Percentiles rank a stretch among this genome's conserved stretches.
These are phyloP conservation scores for Lunasporangiospora selenospora DNA, from an alignment of 192 early-diverging fungal genomes.

Conservation along the genomic window DNA sequence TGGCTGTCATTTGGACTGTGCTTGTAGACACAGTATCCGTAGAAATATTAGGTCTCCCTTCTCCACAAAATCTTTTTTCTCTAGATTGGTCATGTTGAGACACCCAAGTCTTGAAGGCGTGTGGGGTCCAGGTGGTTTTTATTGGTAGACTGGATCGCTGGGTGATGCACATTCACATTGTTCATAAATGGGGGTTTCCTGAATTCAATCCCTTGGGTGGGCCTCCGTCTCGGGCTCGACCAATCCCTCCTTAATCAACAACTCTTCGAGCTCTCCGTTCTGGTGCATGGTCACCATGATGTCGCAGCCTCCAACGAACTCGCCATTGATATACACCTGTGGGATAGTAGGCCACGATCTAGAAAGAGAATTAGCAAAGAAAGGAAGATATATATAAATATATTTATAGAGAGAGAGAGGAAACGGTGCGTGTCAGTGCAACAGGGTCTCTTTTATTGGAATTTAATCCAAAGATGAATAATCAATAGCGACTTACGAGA, in stretches of 20 bases:
- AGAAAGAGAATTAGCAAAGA: constrained; percentile 32
- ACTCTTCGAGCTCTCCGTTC: constrained; percentile 85
- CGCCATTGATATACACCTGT: constrained; percentile 95
- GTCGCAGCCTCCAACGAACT: constrained; percentile 96
- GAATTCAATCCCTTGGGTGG: constrained; percentile 34
- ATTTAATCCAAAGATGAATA: background rate
- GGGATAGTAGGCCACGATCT: constrained; percentile 94
- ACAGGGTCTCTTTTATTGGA: no score
- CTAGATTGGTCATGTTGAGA: no score
- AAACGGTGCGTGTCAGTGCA: no score
- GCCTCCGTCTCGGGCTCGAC: constrained; percentile 51
- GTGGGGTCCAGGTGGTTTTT: no score
- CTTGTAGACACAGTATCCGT: background rate
- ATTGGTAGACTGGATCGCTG: no score
- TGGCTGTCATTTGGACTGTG: no score
- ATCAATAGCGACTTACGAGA: constrained; percentile 54
- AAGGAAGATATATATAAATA: constrained; percentile 7
- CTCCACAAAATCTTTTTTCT: no score
- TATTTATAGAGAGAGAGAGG: no score
- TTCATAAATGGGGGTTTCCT: no score
- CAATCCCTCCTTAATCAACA: constrained; percentile 80
- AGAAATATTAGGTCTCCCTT: no score
- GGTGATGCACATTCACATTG: no score
- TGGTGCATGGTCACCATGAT: constrained; percentile 90
- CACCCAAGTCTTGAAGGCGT: no score